Evolutionary conservation across 2,329 filamentous ascomycete species (phyloP), one percentile per base, ranked within the genome.

Genomic region (Gnomoniopsis sp.): DNA sequence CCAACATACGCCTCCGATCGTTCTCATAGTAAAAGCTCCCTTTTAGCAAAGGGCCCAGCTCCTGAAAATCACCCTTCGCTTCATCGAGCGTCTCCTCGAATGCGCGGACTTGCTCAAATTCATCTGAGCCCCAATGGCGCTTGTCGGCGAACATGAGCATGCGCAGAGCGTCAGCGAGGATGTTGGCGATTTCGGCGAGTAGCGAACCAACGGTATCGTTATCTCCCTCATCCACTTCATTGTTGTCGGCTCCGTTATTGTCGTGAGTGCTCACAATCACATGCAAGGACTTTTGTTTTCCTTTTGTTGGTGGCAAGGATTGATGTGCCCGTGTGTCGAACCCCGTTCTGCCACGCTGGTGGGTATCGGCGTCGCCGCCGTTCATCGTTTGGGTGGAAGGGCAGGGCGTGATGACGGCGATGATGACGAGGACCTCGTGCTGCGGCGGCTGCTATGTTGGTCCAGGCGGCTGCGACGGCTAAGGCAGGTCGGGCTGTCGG

Each of bases 41-140:
- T 63, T 83, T 80, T 55, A 86, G 77, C 47, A 86, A 72, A 49
- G 75, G 74, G 22, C 77, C 77, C 59, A 86, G 73, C 66, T 82
- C 78, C 71, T 86, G 83, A 63, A 85, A 86, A 71, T 86, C 83
- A 68, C 77, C 78, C 71, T 80, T 83, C 57, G 83, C 83, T 64
- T 84, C 81, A 67, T 85, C 81, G 53, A 86, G 74, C n/a, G 77
- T 74, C 38, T 76, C 73, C 65, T 84, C 79, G 55, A 86, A 74
- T 51, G 80, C 77, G 58, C 77, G 79, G 58, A 80, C 69, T 72
- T 86, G 83, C 67, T 85, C 82, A 67, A 83, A 79, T 72, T 86
- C 83, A 74, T 85, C 82, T 22, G 75, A 72, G 0, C 78, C 80
- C 83, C 83, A 86, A 62, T 80, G 78, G 48, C 77, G 76, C 71